Base-by-base conservation (phyloP, 2,329 filamentous ascomycete genomes). In the Fusarium sp. region DNA sequence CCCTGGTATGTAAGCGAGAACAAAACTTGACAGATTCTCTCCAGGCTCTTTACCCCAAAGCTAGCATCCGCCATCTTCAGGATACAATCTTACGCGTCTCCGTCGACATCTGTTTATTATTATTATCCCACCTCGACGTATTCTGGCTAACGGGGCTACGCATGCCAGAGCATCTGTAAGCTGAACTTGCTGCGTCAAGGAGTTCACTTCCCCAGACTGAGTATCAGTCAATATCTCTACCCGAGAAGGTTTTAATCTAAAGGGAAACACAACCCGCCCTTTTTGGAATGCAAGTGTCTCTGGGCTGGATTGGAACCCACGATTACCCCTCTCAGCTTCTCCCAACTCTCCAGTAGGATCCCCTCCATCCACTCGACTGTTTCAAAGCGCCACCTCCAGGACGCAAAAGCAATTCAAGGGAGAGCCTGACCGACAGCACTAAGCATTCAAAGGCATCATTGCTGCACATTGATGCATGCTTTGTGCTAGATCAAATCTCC, bases 281-380 rank as follows among this genome's bases (percentile, higher is more conserved):
- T 75, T 63, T 72, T 78, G 79, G 79, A 80, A 80, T 80, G 78
- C 72, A 45, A 79, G 66, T 80, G 79, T 77, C 77, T 80, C 72
- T 78, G 62, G 48, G 68, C 66, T 79, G 78, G 75, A 79, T 80
- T 72, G 78, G 74, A 76, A 76, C 68, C 58, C 67, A 74, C 63
- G 69, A 75, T 64, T 74, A 74, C 77, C 76, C 76, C 76, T 76
- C 66, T 71, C 66, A 77, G 71, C 63, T 76, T 72, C 74, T 76
- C 63, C 55, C 67, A 69, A 68, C 66, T 72, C 70, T 64, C 79
- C 77, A 77, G 77, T 79, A 78, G 78, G 77, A 76, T 73, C 65
- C 59, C 67, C 65, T 59, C 57, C 71, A 64, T 72, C 56, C 75
- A 65, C 68, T 75, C 66, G 57, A 65, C 63, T 80, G 79, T 80